Evolutionary conservation across 1,284 basidiomycete species (phyloP), one percentile per base, ranked within the genome.

Genomic region (Ustilago cynodontis): DNA sequence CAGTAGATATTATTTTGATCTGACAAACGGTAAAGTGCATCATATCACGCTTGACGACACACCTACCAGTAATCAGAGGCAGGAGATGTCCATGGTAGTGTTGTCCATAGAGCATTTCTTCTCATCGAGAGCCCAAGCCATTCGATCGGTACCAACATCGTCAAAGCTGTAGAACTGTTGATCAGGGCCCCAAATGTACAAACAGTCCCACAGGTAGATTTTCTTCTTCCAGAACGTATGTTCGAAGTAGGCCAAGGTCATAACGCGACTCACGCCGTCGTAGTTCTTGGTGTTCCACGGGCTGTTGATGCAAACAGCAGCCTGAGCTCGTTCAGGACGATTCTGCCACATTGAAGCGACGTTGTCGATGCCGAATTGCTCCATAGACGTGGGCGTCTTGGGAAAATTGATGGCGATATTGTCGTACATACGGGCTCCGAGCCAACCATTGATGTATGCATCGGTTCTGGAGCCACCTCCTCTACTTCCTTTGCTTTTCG

Each of bases 111-210:
- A 43, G 33, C 65, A 66, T 31, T 57, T 60, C 1, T 18, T 45
- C 2, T 56, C 58, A n/a, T 66, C 65, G n/a, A 60, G 2, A 1
- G 20, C 11, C 39, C 41, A 59, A 26, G 58, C 52, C 50, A 66
- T 53, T 3, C 26, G 43, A 10, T 60, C 65, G 1, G 10, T 20
- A 2, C 57, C n/a, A 24, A 52, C 47, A n/a, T 56, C 58, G 24
- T 57, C 58, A 2, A 35, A 22, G 37, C 45, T 60, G 31, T 55
- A 57, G 2, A 55, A 56, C 11, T 55, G 58, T 22, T 66, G 58
- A n/a, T 52, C 56, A 8, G 63, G 63, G 9, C 58, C 65, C 45
- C 52, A 60, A 20, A 66, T 50, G 28, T 66, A 66, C 29, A 66
- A 6, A 22, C 65, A 66, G 13, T 66, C 64, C 62, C 20, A 68